Conservation (phyloP, 345 rosid species). For the Ceriops decandra region DNA sequence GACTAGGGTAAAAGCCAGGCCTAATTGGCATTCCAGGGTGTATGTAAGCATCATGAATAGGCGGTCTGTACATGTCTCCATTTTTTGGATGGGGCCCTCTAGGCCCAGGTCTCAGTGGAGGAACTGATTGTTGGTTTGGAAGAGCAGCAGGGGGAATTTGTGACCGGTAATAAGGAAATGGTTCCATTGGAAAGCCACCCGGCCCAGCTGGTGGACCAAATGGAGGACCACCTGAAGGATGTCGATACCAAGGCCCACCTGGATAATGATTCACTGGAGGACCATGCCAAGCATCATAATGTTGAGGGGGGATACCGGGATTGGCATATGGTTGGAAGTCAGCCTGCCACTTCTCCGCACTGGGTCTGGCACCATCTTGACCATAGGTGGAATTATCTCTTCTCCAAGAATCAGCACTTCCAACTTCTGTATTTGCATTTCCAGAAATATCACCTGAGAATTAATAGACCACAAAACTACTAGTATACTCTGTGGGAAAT, state of each 20-base stretch:
- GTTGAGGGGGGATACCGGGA: slow-evolving; percentile 56
- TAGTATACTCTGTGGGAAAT: neutral
- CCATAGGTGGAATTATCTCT: slow-evolving; percentile 46
- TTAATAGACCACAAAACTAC: neutral
- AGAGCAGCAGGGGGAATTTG: slow-evolving; percentile 55
- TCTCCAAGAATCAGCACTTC: slow-evolving; percentile 55
- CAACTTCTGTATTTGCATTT: slow-evolving; percentile 37
- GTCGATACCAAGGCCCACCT: slow-evolving; percentile 87
- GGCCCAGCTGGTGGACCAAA: slow-evolving; percentile 71
- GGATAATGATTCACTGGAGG: slow-evolving; percentile 79
- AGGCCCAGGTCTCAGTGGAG: slow-evolving; percentile 61
- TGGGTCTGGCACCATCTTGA: slow-evolving; percentile 57
- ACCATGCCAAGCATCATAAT: slow-evolving; percentile 71
- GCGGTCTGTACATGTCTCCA: slow-evolving; percentile 78
- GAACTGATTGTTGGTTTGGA: slow-evolving; percentile 49
- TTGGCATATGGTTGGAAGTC: slow-evolving; percentile 58
- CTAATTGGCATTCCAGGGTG: slow-evolving; percentile 76
- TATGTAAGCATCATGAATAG: slow-evolving; percentile 64
- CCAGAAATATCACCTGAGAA: slow-evolving; percentile 42
- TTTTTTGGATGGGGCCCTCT: slow-evolving; percentile 62
- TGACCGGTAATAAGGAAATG: slow-evolving; percentile 73
- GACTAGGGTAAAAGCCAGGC: slow-evolving; percentile 84
- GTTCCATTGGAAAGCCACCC: slow-evolving; percentile 82
- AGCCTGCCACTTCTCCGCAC: slow-evolving; percentile 62
- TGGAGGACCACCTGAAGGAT: slow-evolving; percentile 67